phyloP scores from a whole-genome alignment of 305 asterid genomes.

The Fraxinus floribunda region DNA sequence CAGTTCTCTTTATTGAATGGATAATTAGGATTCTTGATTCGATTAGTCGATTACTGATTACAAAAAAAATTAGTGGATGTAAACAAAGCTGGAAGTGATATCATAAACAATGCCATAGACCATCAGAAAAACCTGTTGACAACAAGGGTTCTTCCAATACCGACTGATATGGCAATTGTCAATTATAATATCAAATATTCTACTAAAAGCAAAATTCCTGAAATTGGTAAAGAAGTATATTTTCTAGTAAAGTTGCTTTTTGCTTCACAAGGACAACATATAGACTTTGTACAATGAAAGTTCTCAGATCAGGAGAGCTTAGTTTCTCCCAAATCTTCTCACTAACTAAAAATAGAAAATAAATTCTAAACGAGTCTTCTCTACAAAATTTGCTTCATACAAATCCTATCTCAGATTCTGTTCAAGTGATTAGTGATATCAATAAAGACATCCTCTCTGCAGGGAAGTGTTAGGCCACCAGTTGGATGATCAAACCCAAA shows the following conservation, averaged over 20 bases:
- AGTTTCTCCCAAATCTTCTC: background rate
- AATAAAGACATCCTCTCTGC: slow-evolving; percentile 25
- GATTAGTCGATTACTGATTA: background rate
- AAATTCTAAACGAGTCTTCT: background rate
- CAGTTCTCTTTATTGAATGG: background rate
- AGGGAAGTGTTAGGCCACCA: slow-evolving; percentile 33
- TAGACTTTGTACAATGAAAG: background rate
- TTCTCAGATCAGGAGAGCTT: background rate
- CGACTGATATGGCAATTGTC: background rate
- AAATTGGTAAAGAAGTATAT: background rate
- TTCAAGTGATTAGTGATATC: slow-evolving; percentile 15
- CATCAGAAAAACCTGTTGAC: background rate
- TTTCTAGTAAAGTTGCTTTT: background rate
- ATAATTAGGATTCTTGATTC: background rate
- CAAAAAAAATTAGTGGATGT: background rate
- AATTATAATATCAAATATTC: background rate
- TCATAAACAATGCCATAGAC: background rate
- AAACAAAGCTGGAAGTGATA: background rate
- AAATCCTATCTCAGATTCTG: background rate
- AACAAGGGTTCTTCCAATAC: background rate
- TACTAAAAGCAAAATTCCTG: background rate
- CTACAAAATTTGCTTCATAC: background rate
- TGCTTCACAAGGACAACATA: background rate
- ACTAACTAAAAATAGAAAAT: background rate
- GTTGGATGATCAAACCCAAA: slow-evolving; percentile 41